A percentile compares a stretch with the other conserved stretches of the same genome.
phyloP scores from a whole-genome alignment of 2,329 filamentous ascomycete species.

The Pezicula neosporulosa region DNA sequence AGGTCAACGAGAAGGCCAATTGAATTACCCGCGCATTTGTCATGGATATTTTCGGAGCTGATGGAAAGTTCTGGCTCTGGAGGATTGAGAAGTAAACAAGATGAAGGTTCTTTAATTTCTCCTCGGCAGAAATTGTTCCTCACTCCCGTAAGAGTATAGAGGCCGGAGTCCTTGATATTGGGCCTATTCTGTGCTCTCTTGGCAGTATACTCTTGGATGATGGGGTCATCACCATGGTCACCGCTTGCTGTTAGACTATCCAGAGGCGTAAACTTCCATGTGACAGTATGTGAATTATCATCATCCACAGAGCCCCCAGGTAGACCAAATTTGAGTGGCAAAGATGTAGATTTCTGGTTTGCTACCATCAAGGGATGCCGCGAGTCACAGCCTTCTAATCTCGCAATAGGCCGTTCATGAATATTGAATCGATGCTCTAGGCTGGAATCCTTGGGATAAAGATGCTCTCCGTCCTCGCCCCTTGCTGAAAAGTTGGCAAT shows the following conservation, averaged over 20 bases:
- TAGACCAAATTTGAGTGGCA: slow-evolving; percentile 71
- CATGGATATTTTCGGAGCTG: slow-evolving; percentile 76
- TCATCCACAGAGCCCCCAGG: slow-evolving; percentile 50
- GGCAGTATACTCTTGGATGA: slow-evolving; percentile 55
- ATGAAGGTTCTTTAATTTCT: slow-evolving; percentile 88
- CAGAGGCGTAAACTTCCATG: slow-evolving; percentile 79
- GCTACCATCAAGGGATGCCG: slow-evolving; percentile 80
- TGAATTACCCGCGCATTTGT: slow-evolving; percentile 92
- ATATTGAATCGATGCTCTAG: slow-evolving; percentile 79
- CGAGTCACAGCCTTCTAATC: slow-evolving; percentile 71
- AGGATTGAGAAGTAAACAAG: slow-evolving; percentile 89
- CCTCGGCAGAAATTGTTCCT: slow-evolving; percentile 79
- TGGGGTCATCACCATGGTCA: slow-evolving; percentile 60
- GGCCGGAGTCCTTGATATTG: slow-evolving; percentile 69
- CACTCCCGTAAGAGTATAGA: slow-evolving; percentile 82
- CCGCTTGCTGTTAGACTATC: slow-evolving; percentile 65
- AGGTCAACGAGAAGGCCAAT: slow-evolving; percentile 87
- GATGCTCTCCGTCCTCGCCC: slow-evolving; percentile 64
- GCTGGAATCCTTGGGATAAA: slow-evolving; percentile 54
- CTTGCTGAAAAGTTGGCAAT: slow-evolving; percentile 67
- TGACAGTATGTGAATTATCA: slow-evolving; percentile 67
- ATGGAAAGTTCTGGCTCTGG: slow-evolving; percentile 78
- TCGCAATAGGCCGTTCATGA: slow-evolving; percentile 77
- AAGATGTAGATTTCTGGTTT: slow-evolving; percentile 61
- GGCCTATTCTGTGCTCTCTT: slow-evolving; percentile 62